These are phyloP conservation scores for Fusarium sp. DNA, from an alignment of 2,329 filamentous ascomycete genomes.

Conservation along the genomic window DNA sequence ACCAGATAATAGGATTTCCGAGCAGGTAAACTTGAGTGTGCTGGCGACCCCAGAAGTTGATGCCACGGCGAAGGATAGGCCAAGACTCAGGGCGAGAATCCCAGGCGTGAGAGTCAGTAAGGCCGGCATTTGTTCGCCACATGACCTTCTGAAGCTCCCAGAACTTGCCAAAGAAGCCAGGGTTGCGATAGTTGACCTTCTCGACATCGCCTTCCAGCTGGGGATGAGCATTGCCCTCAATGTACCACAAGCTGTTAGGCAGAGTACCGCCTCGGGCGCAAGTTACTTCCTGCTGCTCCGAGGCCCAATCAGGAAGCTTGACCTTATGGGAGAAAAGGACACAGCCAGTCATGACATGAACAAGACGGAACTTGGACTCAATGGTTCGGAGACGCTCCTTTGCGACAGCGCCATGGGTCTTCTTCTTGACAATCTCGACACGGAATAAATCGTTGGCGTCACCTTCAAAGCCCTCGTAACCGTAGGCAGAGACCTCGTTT, in stretches of 20 bases:
- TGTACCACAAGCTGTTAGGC: conserved; percentile 97
- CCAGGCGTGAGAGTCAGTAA: conserved; percentile 97
- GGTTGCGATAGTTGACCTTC: conserved; percentile 95
- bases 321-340: conserved; percentile 98
- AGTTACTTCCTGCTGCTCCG: conserved; percentile 98
- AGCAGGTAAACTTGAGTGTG: conserved; percentile 96
- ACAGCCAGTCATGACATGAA: conserved; percentile 97
- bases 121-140: conserved; percentile 98
- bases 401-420: conserved; percentile 82
- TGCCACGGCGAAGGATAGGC: conserved; percentile 91
- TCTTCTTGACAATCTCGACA: conserved; percentile 91
- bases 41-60: conserved; percentile 99
- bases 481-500: conserved; percentile 96
- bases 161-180: conserved; percentile 97
- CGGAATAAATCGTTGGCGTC: conserved; percentile 98
- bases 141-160: conserved; percentile 97
- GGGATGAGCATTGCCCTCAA: conserved; percentile 91
- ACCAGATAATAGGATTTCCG: conserved; percentile 96
- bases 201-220: conserved; percentile 80
- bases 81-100: conserved; percentile 94
- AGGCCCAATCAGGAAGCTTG: conserved; percentile 98
- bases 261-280: conserved; percentile 91
- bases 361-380: conserved; percentile 93
- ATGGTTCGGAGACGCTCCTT: conserved; percentile 92
- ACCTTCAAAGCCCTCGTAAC: conserved; percentile 95